phyloP scores from a whole-genome alignment of 208 protist genomes.

The Leishmania amazonensis region DNA sequence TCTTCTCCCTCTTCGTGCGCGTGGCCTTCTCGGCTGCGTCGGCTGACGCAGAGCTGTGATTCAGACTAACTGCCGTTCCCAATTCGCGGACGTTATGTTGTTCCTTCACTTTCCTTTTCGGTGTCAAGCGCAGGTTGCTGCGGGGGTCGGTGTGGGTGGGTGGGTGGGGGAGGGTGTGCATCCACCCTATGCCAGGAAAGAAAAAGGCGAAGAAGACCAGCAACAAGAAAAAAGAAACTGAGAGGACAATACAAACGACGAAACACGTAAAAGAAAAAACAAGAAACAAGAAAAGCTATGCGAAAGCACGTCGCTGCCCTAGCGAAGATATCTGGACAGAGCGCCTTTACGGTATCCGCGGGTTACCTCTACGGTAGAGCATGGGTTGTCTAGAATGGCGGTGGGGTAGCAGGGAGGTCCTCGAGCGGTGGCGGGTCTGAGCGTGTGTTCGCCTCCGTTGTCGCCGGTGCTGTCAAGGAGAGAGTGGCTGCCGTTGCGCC shows the following conservation, averaged over 20 bases:
- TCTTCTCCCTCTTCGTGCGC: neutral
- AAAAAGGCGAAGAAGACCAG: neutral
- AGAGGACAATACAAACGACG: constrained; percentile 5
- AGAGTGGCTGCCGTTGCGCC: constrained; percentile 12
- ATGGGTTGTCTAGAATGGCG: neutral
- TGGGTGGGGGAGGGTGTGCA: neutral
- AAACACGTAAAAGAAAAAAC: too few species aligned
- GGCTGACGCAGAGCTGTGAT: neutral
- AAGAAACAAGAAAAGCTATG: too few species aligned
- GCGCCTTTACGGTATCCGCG: neutral
- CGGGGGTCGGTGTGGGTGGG: neutral
- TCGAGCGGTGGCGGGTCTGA: constrained; percentile 39
- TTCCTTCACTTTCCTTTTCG: neutral
- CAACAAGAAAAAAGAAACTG: neutral
- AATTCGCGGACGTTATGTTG: neutral
- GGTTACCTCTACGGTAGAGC: neutral
- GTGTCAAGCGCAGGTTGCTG: neutral
- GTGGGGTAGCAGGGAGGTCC: constrained; percentile 4
- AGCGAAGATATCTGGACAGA: neutral
- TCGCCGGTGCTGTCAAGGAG: constrained; percentile 28
- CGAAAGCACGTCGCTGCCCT: neutral
- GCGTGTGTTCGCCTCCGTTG: constrained; percentile 16
- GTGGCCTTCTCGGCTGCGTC: neutral
- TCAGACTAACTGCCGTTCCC: neutral
- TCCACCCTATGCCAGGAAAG: neutral